Conservation (phyloP, 2,329 filamentous ascomycete genomes). For the Hymenoscyphus albidus region DNA sequence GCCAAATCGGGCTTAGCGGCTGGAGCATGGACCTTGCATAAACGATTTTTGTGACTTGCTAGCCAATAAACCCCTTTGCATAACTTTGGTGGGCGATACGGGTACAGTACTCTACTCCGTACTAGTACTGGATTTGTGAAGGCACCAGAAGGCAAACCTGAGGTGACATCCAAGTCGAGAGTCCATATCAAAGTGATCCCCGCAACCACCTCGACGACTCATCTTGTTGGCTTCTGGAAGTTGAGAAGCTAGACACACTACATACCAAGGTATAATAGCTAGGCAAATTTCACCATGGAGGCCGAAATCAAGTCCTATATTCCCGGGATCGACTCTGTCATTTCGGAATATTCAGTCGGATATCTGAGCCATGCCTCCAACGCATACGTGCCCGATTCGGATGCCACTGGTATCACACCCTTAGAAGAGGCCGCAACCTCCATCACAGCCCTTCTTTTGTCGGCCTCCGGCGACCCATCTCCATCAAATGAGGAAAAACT, state of each 20-base stretch:
- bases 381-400: slow-evolving; percentile 71
- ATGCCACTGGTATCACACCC: slow-evolving; percentile 66
- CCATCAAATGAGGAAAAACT: slow-evolving; percentile 71
- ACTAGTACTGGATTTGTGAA: background rate
- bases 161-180: background rate
- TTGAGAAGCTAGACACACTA: background rate
- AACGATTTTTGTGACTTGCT: slow-evolving; percentile 2
- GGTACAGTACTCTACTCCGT: too few species aligned
- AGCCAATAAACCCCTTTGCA: slow-evolving; percentile 12
- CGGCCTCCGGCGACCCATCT: slow-evolving; percentile 82
- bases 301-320: slow-evolving; percentile 79
- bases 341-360: slow-evolving; percentile 90
- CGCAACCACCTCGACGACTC: background rate
- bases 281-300: slow-evolving; percentile 58
- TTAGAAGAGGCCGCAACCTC: slow-evolving; percentile 78
- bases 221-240: background rate
- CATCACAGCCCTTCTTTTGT: slow-evolving; percentile 85
- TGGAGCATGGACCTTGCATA: slow-evolving; percentile 16
- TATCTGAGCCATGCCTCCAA: slow-evolving; percentile 93
- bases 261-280: background rate
- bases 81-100: background rate
- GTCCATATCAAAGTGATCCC: too few species aligned
- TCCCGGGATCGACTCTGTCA: slow-evolving; percentile 80
- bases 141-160: slow-evolving; percentile 2
- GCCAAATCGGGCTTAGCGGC: slow-evolving; percentile 5